Evolutionary conservation across 2,329 filamentous ascomycete genomes (phyloP).

Genomic region (Hirsutella minnesotensis): DNA sequence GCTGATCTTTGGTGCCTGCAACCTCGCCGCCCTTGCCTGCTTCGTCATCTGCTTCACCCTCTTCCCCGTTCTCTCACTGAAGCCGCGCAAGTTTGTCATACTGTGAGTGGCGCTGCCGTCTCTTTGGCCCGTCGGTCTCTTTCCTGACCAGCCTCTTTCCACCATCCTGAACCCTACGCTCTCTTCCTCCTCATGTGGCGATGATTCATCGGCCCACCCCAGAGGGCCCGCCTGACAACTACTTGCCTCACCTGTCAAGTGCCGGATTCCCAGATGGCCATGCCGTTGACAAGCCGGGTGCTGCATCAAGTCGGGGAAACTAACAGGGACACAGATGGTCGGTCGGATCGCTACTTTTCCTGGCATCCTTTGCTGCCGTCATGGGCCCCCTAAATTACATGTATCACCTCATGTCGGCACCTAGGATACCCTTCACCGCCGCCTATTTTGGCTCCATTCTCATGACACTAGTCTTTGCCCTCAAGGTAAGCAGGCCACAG

Average conservation of each 20-base stretch:
- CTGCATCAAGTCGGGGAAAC: slow-evolving; percentile 6
- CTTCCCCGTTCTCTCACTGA: slow-evolving; percentile 69
- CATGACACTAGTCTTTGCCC: slow-evolving; percentile 81
- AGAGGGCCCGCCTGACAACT: not conserved
- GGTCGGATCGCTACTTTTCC: slow-evolving; percentile 79
- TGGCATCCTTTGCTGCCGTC: slow-evolving; percentile 84
- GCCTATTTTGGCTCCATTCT: slow-evolving; percentile 90
- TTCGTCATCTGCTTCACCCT: slow-evolving; percentile 89
- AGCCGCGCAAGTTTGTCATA: slow-evolving; percentile 89
- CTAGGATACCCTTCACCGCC: slow-evolving; percentile 82
- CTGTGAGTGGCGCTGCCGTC: slow-evolving; percentile 56
- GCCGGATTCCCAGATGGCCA: slow-evolving; percentile 1
- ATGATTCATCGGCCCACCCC: not conserved
- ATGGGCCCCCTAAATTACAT: slow-evolving; percentile 82
- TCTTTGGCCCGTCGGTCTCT: slow-evolving; percentile 1
- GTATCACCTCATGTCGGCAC: slow-evolving; percentile 71
- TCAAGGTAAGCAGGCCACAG: slow-evolving; percentile 59
- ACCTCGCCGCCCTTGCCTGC: slow-evolving; percentile 77
- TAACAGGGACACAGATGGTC: slow-evolving; percentile 63
- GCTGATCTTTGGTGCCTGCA: slow-evolving; percentile 83
- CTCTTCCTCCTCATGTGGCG: slow-evolving; percentile 5
- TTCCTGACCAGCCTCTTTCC: slow-evolving; percentile 5
- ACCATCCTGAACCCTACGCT: not conserved
- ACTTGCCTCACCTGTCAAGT: not conserved
- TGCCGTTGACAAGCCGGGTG: slow-evolving; percentile 1